Percentiles rank a stretch among this genome's conserved stretches.
phyloP scores from a whole-genome alignment of 345 rosid genomes.

The Turnera subulata region DNA sequence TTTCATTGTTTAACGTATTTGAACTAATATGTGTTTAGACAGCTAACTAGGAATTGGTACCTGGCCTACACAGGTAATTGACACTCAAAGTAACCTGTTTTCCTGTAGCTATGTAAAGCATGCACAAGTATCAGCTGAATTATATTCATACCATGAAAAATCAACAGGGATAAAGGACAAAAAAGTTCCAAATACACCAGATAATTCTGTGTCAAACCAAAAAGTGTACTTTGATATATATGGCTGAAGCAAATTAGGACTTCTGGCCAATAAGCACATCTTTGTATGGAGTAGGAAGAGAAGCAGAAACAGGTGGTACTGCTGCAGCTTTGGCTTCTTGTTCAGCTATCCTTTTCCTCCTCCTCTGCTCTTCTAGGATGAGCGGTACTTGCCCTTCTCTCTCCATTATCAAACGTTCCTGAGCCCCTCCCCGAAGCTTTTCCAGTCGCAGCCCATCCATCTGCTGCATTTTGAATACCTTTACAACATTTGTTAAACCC shows the following conservation, averaged over 20 bases:
- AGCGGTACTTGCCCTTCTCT: slow-evolving; percentile 64
- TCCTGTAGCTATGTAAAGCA: too few relatives aligned
- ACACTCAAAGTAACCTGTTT: too few relatives aligned
- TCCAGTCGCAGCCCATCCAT: slow-evolving; percentile 48
- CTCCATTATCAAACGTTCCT: slow-evolving; percentile 36
- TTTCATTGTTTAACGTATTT: too few relatives aligned
- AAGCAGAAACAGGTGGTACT: slow-evolving; percentile 1
- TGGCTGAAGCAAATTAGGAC: slow-evolving; percentile 9
- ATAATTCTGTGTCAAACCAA: background rate
- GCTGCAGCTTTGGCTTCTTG: slow-evolving; percentile 17
- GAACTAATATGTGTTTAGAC: too few relatives aligned
- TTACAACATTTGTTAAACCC: slow-evolving; percentile 59
- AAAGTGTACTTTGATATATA: too few relatives aligned
- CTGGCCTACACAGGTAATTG: too few relatives aligned
- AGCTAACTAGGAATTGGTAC: too few relatives aligned
- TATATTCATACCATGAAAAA: too few relatives aligned
- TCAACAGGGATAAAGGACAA: too few relatives aligned
- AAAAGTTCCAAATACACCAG: background rate
- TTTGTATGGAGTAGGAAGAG: slow-evolving; percentile 45
- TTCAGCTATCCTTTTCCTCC: slow-evolving; percentile 22
- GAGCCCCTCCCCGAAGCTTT: slow-evolving; percentile 78
- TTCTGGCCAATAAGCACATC: slow-evolving; percentile 44
- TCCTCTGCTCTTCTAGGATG: slow-evolving; percentile 44
- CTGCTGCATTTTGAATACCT: slow-evolving; percentile 74
- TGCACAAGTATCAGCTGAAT: too few relatives aligned